Conservation (phyloP, 345 rosid species). For the Eucalyptus curtisii region DNA sequence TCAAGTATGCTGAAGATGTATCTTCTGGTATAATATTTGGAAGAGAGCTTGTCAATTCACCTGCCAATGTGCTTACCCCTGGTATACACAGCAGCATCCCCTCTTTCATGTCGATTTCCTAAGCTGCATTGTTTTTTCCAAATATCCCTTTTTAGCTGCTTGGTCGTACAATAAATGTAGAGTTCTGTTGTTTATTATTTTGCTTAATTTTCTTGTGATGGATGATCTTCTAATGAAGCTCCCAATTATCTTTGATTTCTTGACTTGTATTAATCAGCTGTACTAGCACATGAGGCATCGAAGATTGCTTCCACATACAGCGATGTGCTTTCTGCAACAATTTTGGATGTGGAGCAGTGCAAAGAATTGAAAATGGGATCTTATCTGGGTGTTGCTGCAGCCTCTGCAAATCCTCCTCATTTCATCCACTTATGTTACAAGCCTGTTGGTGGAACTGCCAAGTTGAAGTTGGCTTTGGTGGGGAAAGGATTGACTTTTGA, state of each 20-base stretch:
- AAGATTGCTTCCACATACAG: conserved; percentile 56
- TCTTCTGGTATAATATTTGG: conserved; percentile 69
- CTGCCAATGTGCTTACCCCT: conserved; percentile 91
- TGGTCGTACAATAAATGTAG: neutral
- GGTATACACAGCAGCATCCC: conserved; percentile 20
- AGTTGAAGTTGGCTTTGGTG: conserved; percentile 68
- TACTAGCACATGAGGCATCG: conserved; percentile 73
- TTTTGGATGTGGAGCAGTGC: conserved; percentile 60
- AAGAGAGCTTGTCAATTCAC: conserved; percentile 73
- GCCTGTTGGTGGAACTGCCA: conserved; percentile 52
- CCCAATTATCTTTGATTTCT: neutral
- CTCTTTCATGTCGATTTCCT: neutral
- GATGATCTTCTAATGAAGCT: neutral
- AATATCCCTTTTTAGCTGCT: neutral
- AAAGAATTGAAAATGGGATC: conserved; percentile 91
- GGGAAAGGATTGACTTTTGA: conserved; percentile 95
- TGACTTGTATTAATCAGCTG: conserved; percentile 35
- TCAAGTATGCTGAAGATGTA: conserved; percentile 71
- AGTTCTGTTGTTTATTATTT: neutral
- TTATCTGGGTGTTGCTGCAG: conserved; percentile 85
- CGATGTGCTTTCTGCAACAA: conserved; percentile 69
- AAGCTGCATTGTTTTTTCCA: neutral
- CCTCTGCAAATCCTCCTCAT: conserved; percentile 71
- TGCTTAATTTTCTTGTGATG: neutral
- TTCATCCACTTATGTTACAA: conserved; percentile 85